phyloP scores from a whole-genome alignment of 768 basidiomycete species.

The Suillus lakei region DNA sequence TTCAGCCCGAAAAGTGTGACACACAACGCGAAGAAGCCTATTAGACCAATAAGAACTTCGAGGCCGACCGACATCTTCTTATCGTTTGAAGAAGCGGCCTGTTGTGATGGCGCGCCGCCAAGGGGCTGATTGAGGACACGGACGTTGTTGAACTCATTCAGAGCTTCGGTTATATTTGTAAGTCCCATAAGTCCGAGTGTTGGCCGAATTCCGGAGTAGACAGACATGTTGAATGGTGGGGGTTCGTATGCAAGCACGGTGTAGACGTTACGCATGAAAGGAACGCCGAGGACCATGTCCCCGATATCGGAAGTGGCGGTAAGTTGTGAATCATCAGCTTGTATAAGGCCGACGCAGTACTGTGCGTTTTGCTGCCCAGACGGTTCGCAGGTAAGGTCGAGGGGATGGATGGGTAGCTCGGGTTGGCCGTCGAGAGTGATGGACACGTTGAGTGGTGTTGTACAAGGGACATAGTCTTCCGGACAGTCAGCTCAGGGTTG shows the following conservation, averaged over 20 bases:
- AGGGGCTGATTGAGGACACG: conserved; percentile 70
- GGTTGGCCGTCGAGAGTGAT: conserved; percentile 64
- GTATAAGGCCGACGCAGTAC: conserved; percentile 70
- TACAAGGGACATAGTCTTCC: conserved; percentile 77
- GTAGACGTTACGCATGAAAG: conserved; percentile 78
- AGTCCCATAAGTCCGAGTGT: conserved; percentile 65
- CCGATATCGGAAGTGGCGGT: conserved; percentile 43
- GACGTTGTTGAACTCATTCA: conserved; percentile 71
- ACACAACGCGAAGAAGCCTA: conserved; percentile 63
- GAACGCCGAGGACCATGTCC: conserved; percentile 80
- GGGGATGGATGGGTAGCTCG: conserved; percentile 70
- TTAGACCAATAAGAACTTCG: conserved; percentile 62
- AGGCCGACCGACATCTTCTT: conserved; percentile 61
- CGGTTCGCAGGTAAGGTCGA: conserved; percentile 67
- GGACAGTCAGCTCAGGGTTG: conserved; percentile 12
- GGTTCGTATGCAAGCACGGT: conserved; percentile 72
- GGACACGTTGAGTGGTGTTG: conserved; percentile 71
- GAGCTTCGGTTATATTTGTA: conserved; percentile 63
- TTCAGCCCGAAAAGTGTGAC: conserved; percentile 56
- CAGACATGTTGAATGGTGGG: conserved; percentile 47
- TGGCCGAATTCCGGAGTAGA: conserved; percentile 35
- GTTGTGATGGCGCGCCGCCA: conserved; percentile 20
- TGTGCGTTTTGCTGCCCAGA: conserved; percentile 44
- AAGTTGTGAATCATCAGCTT: conserved; percentile 53
- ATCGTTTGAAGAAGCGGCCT: conserved; percentile 11